These are phyloP conservation scores for Zygoascus sp. DNA, from an alignment of 1,139 yeast genomes.

Conservation along the genomic window DNA sequence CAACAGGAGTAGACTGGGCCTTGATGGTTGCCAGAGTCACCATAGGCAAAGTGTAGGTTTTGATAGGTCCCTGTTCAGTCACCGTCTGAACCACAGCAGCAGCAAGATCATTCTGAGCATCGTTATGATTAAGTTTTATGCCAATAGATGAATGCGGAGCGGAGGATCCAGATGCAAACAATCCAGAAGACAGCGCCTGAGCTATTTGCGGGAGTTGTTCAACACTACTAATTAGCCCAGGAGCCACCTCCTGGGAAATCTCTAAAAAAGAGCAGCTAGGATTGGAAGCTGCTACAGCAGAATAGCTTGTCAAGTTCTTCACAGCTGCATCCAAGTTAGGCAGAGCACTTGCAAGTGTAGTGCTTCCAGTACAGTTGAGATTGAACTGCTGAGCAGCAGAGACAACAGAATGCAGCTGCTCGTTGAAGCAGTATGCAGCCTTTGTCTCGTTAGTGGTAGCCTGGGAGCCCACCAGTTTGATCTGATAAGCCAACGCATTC, in stretches of 20 bases:
- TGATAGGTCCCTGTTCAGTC: conserved; percentile 5
- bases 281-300: neutral
- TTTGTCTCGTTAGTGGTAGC: conserved; percentile 3
- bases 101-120: neutral
- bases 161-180: no score
- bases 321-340: conserved; percentile 1
- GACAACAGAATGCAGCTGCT: neutral
- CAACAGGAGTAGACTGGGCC: conserved; percentile 2
- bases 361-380: neutral
- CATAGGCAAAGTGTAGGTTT: conserved; percentile 5
- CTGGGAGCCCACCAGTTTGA: neutral
- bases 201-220: no score
- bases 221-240: conserved; percentile 5
- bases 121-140: neutral
- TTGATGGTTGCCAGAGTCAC: conserved; percentile 1
- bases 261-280: conserved; percentile 3
- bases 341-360: neutral
- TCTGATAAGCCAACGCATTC: neutral
- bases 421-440: conserved; percentile 3
- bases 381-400: neutral
- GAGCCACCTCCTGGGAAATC: conserved; percentile 1
- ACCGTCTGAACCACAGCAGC: conserved; percentile 7
- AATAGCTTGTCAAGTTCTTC: neutral
- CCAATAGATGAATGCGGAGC: no score
- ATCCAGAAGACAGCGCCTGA: no score